These are phyloP conservation scores for Potentilla sterilis DNA, from an alignment of 306 rosid genomes.

Conservation along the genomic window DNA sequence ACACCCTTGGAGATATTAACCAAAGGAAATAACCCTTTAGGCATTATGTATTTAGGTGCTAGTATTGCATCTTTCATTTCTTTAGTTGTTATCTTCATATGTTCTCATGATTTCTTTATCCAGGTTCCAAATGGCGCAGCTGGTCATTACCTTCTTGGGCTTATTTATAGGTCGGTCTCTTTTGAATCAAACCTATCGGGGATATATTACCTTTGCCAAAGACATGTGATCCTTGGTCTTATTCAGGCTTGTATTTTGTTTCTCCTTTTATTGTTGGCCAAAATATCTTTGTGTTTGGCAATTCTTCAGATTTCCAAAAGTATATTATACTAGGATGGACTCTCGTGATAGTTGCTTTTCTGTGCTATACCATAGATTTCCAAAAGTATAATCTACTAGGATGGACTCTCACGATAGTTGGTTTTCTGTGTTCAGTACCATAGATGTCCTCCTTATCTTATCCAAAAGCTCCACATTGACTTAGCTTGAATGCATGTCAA, in stretches of 20 bases:
- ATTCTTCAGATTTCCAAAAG: background rate
- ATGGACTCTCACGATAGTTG: background rate
- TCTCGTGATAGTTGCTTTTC: background rate
- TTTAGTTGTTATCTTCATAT: background rate
- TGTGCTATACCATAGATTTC: background rate
- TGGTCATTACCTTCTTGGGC: slow-evolving; percentile 94
- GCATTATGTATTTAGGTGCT: background rate
- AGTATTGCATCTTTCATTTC: background rate
- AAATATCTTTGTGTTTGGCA: background rate
- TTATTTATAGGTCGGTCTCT: slow-evolving; percentile 76
- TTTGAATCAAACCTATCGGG: background rate
- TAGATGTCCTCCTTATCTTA: background rate
- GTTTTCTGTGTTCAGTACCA: background rate
- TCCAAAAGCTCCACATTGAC: background rate
- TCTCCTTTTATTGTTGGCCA: background rate
- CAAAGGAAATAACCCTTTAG: background rate
- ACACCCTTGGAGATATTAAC: background rate
- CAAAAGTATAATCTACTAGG: background rate
- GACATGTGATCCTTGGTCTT: background rate
- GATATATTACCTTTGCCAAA: background rate
- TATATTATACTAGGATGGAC: background rate
- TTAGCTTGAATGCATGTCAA: background rate
- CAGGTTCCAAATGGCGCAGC: slow-evolving; percentile 99
- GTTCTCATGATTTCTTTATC: slow-evolving; percentile 22
- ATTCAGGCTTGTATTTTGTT: background rate